phyloP scores from a whole-genome alignment of 768 basidiomycete genomes.

The Exidia glandulosa region DNA sequence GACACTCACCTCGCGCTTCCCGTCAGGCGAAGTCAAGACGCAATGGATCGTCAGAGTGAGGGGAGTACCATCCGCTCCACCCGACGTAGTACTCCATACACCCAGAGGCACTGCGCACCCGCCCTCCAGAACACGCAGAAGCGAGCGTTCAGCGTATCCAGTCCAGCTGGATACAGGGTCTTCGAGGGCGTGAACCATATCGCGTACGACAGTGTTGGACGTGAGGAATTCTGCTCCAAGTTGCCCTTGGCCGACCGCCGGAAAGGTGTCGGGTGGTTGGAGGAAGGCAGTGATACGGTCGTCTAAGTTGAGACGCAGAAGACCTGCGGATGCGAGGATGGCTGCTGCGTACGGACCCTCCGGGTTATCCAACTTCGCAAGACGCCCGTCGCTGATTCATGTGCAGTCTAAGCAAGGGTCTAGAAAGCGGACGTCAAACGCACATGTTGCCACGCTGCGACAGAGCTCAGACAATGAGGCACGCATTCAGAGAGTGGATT shows the following conservation, averaged over 20 bases:
- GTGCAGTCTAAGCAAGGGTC: background rate
- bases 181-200: conserved; percentile 71
- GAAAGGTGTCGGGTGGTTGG: conserved; percentile 59
- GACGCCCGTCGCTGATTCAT: conserved; percentile 66
- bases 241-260: conserved; percentile 93
- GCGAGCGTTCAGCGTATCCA: conserved; percentile 77
- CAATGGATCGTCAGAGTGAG: background rate
- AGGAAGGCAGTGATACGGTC: conserved; percentile 69
- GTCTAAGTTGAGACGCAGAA: conserved; percentile 66
- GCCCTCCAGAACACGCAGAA: conserved; percentile 80
- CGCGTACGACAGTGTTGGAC: conserved; percentile 40
- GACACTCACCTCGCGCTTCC: background rate
- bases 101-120: conserved; percentile 98
- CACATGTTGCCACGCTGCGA: conserved; percentile 67
- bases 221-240: conserved; percentile 75
- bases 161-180: conserved; percentile 45
- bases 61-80: background rate
- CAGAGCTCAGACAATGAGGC: too few species aligned
- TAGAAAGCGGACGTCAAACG: conserved; percentile 18
- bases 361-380: conserved; percentile 80
- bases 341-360: conserved; percentile 74
- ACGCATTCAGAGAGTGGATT: background rate
- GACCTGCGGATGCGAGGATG: conserved; percentile 61
- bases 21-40: background rate
- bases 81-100: conserved; percentile 34